phyloP scores from a whole-genome alignment of 352 stramenopile genomes.

The Hyaloperonospora arabidopsidis region DNA sequence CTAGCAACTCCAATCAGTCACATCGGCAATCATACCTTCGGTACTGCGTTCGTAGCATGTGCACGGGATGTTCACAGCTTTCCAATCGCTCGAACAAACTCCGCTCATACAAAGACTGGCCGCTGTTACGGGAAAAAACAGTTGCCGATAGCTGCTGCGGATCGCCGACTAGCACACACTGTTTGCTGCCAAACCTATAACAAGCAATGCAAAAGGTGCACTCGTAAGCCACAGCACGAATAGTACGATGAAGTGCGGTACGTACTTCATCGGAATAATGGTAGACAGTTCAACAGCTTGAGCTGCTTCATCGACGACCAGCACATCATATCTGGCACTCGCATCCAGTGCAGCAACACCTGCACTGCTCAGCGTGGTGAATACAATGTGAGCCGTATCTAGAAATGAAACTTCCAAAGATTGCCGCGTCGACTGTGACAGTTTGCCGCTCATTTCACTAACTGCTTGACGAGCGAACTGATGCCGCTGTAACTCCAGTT shows the following conservation, averaged over 20 bases:
- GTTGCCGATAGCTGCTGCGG: conserved; percentile 91
- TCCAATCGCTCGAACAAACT: conserved; percentile 90
- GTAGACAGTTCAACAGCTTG: conserved; percentile 82
- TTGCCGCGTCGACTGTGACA: conserved; percentile 58
- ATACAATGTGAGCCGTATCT: conserved; percentile 88
- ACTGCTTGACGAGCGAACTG: conserved; percentile 62
- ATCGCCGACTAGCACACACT: conserved; percentile 90
- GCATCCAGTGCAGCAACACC: conserved; percentile 76
- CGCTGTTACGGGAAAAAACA: conserved; percentile 84
- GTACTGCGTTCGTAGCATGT: conserved; percentile 86
- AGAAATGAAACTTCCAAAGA: conserved; percentile 81
- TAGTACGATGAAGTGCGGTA: conserved; percentile 8
- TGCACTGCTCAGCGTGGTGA: conserved; percentile 87
- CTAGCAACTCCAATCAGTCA: neutral
- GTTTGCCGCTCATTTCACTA: conserved; percentile 52
- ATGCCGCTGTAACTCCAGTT: conserved; percentile 79
- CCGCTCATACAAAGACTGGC: conserved; percentile 82
- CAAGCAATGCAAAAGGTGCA: neutral
- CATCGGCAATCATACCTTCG: conserved; percentile 36
- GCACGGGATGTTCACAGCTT: conserved; percentile 78
- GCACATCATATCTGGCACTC: conserved; percentile 66
- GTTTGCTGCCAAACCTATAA: conserved; percentile 75
- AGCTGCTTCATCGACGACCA: conserved; percentile 83
- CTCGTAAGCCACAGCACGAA: conserved; percentile 8
- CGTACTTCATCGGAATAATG: conserved; percentile 87